These are phyloP conservation scores for Amyloporia xantha DNA, from an alignment of 768 basidiomycete species.

Conservation along the genomic window DNA sequence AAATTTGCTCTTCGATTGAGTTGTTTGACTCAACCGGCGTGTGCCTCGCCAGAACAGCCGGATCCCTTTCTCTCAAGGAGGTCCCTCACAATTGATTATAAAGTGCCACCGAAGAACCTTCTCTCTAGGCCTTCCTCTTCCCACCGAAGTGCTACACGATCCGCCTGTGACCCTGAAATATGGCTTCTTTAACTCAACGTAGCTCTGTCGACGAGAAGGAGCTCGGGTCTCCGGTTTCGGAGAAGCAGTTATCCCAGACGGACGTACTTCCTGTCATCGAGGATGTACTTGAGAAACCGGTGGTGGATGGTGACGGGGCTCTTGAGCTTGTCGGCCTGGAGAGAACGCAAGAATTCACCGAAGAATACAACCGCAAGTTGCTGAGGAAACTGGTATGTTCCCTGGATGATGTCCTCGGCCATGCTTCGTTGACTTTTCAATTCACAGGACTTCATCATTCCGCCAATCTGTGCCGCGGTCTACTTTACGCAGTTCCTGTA, in stretches of 20 bases:
- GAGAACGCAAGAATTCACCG: constrained; percentile 45
- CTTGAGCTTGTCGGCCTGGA: constrained; percentile 50
- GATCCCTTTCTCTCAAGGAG: too few relatives aligned
- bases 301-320: constrained; percentile 50
- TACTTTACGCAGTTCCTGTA: constrained; percentile 66
- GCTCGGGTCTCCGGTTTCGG: constrained; percentile 9
- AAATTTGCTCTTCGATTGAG: background rate
- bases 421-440: background rate
- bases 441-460: constrained; percentile 42
- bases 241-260: constrained; percentile 14
- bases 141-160: background rate
- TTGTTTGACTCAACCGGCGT: background rate
- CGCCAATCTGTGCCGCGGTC: constrained; percentile 53
- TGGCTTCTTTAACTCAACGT: constrained; percentile 13
- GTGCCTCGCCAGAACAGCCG: background rate
- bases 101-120: too few relatives aligned
- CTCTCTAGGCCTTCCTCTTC: background rate
- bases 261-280: constrained; percentile 1
- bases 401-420: background rate
- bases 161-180: constrained; percentile 1
- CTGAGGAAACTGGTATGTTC: constrained; percentile 49
- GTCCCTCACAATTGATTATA: too few relatives aligned
- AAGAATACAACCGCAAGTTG: constrained; percentile 53
- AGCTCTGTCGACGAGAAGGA: constrained; percentile 13
- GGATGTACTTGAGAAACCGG: constrained; percentile 2